Evolutionary conservation across 495 filamentous ascomycete species (phyloP).

Genomic region (Tuber calosporum): DNA sequence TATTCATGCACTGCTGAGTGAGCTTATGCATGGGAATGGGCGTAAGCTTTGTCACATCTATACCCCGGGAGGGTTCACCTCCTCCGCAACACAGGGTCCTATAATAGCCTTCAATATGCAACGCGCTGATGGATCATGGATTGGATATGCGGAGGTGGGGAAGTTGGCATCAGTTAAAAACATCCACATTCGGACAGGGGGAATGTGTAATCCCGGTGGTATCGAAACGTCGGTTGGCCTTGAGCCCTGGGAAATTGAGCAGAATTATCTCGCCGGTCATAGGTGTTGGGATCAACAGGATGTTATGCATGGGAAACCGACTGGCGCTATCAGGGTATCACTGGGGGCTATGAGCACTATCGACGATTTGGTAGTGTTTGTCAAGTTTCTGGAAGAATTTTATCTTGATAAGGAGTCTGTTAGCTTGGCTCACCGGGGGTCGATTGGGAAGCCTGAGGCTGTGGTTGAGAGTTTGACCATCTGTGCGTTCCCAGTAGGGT

Average conservation of each 20-base stretch:
- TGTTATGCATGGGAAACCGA: slow-evolving; percentile 72
- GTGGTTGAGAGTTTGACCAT: slow-evolving; percentile 58
- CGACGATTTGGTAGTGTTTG: slow-evolving; percentile 63
- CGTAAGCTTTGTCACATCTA: slow-evolving; percentile 43
- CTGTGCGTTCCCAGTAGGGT: slow-evolving; percentile 39
- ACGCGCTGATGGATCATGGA: slow-evolving; percentile 60
- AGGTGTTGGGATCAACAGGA: slow-evolving; percentile 75
- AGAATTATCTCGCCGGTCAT: slow-evolving; percentile 72
- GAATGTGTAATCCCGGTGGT: slow-evolving; percentile 86
- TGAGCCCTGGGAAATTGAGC: slow-evolving; percentile 67
- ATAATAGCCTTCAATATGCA: slow-evolving; percentile 76
- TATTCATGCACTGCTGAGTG: slow-evolving; percentile 54
- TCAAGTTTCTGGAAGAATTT: slow-evolving; percentile 69
- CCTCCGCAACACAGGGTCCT: slow-evolving; percentile 57
- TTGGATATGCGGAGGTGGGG: slow-evolving; percentile 76
- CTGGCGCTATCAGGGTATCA: slow-evolving; percentile 73
- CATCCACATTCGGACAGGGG: slow-evolving; percentile 76
- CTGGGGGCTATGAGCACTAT: slow-evolving; percentile 80
- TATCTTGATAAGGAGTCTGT: slow-evolving; percentile 53
- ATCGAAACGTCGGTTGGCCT: slow-evolving; percentile 62
- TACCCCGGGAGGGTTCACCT: slow-evolving; percentile 37
- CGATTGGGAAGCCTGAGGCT: slow-evolving; percentile 9
- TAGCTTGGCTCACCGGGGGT: slow-evolving; percentile 15
- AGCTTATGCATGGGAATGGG: slow-evolving; percentile 62
- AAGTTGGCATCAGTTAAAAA: slow-evolving; percentile 68